Evolutionary conservation across 352 stramenopile genomes (phyloP).

Genomic region (Phytophthora gonapodyides): DNA sequence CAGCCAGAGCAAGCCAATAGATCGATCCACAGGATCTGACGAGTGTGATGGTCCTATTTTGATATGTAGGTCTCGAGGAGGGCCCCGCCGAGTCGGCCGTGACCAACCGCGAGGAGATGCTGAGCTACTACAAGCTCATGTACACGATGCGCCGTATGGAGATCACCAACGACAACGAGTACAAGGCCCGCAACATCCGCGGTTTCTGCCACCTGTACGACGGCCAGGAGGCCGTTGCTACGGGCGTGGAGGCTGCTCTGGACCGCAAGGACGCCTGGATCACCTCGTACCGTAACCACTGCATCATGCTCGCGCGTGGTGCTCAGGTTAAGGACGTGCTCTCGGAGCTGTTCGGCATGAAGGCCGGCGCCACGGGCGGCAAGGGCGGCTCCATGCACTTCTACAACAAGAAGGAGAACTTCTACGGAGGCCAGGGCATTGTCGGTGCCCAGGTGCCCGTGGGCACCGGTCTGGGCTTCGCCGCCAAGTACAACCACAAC

Average conservation of each 20-base stretch:
- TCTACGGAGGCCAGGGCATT: conserved; percentile 98
- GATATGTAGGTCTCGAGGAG: conserved; percentile 61
- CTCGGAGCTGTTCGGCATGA: conserved; percentile 97
- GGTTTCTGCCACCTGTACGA: conserved; percentile 99
- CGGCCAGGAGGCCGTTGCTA: conserved; percentile 99
- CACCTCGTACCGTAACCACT: conserved; percentile 99
- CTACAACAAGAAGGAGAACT: conserved; percentile 99
- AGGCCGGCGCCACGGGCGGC: conserved; percentile 88
- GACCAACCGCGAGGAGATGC: conserved; percentile 96
- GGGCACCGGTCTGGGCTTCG: conserved; percentile 97
- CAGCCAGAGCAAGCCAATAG: not conserved
- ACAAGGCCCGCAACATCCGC: conserved; percentile 98
- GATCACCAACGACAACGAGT: conserved; percentile 99
- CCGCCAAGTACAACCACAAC: conserved; percentile 98
- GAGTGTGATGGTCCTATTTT: conserved; percentile 18
- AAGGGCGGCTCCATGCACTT: conserved; percentile 99
- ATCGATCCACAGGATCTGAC: not conserved
- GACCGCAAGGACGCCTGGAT: conserved; percentile 97
- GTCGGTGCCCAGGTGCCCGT: conserved; percentile 99
- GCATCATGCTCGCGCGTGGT: conserved; percentile 95
- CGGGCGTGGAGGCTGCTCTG: conserved; percentile 96
- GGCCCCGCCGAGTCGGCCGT: conserved; percentile 64
- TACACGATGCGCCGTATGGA: conserved; percentile 99
- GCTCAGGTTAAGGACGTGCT: conserved; percentile 94
- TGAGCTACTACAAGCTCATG: conserved; percentile 98